Evolutionary conservation across 768 basidiomycete genomes (phyloP), one percentile per base, ranked within the genome.

Genomic region (Psilocybe cubensis): DNA sequence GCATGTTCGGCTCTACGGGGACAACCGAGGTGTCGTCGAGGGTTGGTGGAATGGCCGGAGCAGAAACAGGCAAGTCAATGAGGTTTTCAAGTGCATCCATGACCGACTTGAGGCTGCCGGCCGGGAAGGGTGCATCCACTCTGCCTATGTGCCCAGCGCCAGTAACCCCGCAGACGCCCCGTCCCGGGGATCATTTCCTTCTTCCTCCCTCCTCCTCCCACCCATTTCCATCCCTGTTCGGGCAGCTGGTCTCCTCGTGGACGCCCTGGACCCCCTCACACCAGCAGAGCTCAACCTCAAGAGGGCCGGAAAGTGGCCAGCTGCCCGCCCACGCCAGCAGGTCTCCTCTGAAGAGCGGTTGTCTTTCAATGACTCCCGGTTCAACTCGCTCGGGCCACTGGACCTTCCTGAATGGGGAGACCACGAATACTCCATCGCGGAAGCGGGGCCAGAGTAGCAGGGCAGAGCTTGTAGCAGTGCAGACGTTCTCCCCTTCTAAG

Each of bases 11-110:
- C 57, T 75, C 20, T 71, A 60, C 24, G 71, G 77, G 0, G 76
- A 80, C 67, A 80, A 79, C 68, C 54, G 45, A 41, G 74, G 76
- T 0, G 72, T 80, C 4, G 66, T 79, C 25, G 66, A 79, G 56
- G 76, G 76, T 0, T 80, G 77, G 79, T 73, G 74, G 72, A 73
- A 67, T 24, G 70, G 70, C 0, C 38, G 74, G 2, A 78, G 76
- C 57, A 21, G 70, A 11, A 76, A 78, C 59, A 9, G 8, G 2
- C 33, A 48, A 1, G 63, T 67, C 43, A 77, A 76, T 23, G 21
- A 61, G 0, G 47, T 72, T 42, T 77, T 78, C 69, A 54, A 58
- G 14, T 44, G 58, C 8, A 61, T 64, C 8, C 65, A 72, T 45
- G 18, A 46, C n/a, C 4, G 62, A 54, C 38, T 46, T 21, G 42